Conservation (phyloP, 768 basidiomycete species). For the Candolleomyces aberdarensis region DNA sequence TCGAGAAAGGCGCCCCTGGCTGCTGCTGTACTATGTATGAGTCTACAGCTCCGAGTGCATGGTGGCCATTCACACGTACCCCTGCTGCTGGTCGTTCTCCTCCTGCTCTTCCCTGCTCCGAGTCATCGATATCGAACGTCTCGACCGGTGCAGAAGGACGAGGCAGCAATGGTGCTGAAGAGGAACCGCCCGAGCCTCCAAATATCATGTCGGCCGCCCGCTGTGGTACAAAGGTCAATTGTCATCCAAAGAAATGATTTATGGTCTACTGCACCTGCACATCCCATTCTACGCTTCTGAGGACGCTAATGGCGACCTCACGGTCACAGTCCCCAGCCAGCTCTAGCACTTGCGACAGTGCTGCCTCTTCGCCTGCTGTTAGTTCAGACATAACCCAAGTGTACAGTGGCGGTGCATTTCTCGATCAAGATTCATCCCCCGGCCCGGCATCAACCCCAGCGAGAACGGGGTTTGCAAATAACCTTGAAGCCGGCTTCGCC, state of each 20-base stretch:
- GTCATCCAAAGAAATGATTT: not conserved
- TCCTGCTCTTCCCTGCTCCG: slow-evolving; percentile 27
- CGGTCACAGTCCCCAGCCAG: slow-evolving; percentile 60
- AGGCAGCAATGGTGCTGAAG: slow-evolving; percentile 10
- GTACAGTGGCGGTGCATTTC: no score
- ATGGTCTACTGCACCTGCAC: slow-evolving; percentile 47
- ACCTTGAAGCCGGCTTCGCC: no score
- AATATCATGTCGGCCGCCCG: slow-evolving; percentile 62
- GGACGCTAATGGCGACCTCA: slow-evolving; percentile 56
- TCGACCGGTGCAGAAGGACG: slow-evolving; percentile 22
- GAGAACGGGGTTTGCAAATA: no score
- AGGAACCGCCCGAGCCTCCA: slow-evolving; percentile 22
- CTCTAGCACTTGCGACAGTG: slow-evolving; percentile 48
- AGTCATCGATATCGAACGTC: slow-evolving; percentile 52
- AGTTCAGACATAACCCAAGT: slow-evolving; percentile 15
- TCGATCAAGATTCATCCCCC: no score
- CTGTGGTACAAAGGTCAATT: slow-evolving; percentile 23
- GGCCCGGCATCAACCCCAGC: no score
- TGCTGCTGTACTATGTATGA: slow-evolving; percentile 15
- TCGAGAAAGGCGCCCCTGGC: slow-evolving; percentile 14
- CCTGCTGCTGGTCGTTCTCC: slow-evolving; percentile 12
- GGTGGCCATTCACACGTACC: slow-evolving; percentile 8
- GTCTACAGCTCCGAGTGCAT: slow-evolving; percentile 8
- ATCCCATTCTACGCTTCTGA: slow-evolving; percentile 67
- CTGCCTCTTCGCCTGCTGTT: slow-evolving; percentile 24